Evolutionary conservation across 345 rosid species (phyloP), one percentile per base, ranked within the genome.

Genomic region (Theobroma cacao): DNA sequence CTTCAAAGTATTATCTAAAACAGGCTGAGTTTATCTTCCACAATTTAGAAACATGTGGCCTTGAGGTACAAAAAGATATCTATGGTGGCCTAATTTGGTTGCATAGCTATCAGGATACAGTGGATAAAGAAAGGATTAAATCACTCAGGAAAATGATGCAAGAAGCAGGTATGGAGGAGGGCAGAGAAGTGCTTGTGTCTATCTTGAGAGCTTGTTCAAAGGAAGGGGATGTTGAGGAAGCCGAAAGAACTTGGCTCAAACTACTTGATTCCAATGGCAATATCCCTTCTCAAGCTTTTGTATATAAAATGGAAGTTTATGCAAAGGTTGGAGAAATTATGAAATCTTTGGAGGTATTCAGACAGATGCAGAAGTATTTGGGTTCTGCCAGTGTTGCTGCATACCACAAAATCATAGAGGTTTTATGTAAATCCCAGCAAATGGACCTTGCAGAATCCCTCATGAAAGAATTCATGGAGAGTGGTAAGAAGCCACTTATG

Each of bases 21-120:
- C 98, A 92, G 82, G 97, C 94, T 3, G 99, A 93, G 90, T 84
- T 91, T 78, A 86, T 93, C 82, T 93, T 86, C 80, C 94, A 91
- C 80, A 92, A 95, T 83, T 61, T 92, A 86, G 86, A 83, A 69
- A 86, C 97, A 12, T 84, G 81, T 3, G 88, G 92, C 65, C 88
- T 93, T 58, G 95, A 93, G 87, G 81, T 91, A 24, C 95, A 90
- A 48, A 90, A 85, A 67, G 91, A 92, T 88, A 85, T 95, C 1
- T 93, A 86, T 52, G 80, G 81, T 0, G 98, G 98, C 55, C 80
- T 91, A 40, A 91, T 95, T 59, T 91, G 93, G 97, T 81, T 93
- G 56, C 99, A 92, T 79, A 92, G 98, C 83, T 90, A 91, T 75
- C 98, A 92, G 82, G 94, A 93, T 22, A 74, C 63, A 4, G 38